Conservation (phyloP, 1,139 yeast species). For the Zygotorulaspora mrakii region DNA sequence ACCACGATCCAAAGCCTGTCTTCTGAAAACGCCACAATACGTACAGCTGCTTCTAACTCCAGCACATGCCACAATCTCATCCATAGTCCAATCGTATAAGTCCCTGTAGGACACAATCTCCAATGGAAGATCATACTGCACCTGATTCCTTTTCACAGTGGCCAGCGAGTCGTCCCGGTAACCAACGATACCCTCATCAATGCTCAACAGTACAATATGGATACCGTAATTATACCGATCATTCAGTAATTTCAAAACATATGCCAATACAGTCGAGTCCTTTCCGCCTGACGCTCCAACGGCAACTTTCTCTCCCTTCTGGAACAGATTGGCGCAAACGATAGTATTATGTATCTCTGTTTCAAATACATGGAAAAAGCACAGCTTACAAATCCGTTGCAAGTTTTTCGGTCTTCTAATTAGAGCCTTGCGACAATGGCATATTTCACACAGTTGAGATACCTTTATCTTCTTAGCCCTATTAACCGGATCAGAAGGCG, state of each 20-base stretch:
- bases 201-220: constrained; percentile 72
- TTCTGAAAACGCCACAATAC: constrained; percentile 92
- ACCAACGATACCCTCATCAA: constrained; percentile 97
- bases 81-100: constrained; percentile 96
- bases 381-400: constrained; percentile 85
- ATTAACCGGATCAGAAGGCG: constrained; percentile 37
- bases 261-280: constrained; percentile 93
- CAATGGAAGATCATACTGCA: constrained; percentile 82
- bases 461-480: constrained; percentile 39
- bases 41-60: constrained; percentile 95
- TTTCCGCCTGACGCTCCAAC: constrained; percentile 99
- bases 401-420: constrained; percentile 89
- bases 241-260: constrained; percentile 78
- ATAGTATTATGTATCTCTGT: constrained; percentile 94
- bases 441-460: constrained; percentile 69
- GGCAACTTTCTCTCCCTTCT: constrained; percentile 82
- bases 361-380: constrained; percentile 88
- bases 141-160: constrained; percentile 88
- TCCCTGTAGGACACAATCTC: constrained; percentile 89
- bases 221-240: constrained; percentile 87
- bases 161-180: constrained; percentile 96
- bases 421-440: constrained; percentile 78
- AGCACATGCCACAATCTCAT: constrained; percentile 91
- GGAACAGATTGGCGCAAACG: constrained; percentile 60
- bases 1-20: constrained; percentile 96